A percentile compares a stretch with the other conserved stretches of the same genome.
Evolutionary conservation across 1,139 yeast genomes (phyloP).

Genomic region (Saccharomycopsis phalli): DNA sequence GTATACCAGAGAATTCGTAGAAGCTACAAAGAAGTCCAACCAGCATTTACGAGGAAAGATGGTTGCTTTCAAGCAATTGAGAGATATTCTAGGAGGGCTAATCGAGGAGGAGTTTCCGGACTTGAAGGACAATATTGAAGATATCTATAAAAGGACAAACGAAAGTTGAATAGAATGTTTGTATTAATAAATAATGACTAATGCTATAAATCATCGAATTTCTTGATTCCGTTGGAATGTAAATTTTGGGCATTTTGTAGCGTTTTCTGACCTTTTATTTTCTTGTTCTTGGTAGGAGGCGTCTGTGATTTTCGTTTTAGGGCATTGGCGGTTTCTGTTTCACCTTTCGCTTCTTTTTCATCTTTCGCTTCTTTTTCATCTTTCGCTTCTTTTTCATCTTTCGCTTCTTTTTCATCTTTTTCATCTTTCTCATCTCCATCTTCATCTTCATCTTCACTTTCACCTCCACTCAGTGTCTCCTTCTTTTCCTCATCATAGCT

Average conservation of each 20-base stretch:
- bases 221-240: conserved; percentile 59
- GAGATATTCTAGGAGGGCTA: conserved; percentile 60
- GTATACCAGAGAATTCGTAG: conserved; percentile 92
- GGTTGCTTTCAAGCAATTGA: conserved; percentile 46
- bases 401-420: conserved; percentile 23
- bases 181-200: neutral
- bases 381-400: conserved; percentile 21
- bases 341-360: conserved; percentile 18
- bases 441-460: conserved; percentile 21
- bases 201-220: conserved; percentile 49
- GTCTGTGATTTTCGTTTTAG: conserved; percentile 18
- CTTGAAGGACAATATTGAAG: conserved; percentile 43
- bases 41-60: conserved; percentile 83
- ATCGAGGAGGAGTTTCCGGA: conserved; percentile 74
- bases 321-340: conserved; percentile 17
- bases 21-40: conserved; percentile 79
- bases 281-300: conserved; percentile 25
- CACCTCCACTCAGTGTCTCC: conserved; percentile 18
- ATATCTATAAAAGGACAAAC: conserved; percentile 37
- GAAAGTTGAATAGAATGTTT: neutral
- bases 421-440: conserved; percentile 22
- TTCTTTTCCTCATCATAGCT: conserved; percentile 14
- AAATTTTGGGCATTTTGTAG: conserved; percentile 40
- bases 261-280: conserved; percentile 32
- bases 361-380: conserved; percentile 21